Base-by-base conservation (phyloP, 2,329 filamentous ascomycete species). In the Ophiostoma himal-ulmi region DNA sequence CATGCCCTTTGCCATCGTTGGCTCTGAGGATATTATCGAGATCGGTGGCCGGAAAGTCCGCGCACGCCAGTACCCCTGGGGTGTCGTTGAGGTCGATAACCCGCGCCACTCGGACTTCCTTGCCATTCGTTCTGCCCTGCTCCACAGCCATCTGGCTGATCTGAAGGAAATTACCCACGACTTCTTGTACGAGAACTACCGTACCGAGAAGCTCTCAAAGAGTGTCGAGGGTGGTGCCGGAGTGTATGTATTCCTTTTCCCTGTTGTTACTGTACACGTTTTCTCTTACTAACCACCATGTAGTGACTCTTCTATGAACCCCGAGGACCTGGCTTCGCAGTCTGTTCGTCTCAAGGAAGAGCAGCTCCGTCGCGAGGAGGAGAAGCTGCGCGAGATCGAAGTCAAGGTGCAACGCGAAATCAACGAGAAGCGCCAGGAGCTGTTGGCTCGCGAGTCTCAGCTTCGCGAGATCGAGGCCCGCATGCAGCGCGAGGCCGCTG, bases 161-260 rank as follows among this genome's bases (percentile, higher is more conserved):
- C 84, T 99, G 78, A 99, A 99, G 89, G 95, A 99, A 82, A 99
- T 99, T 79, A 99, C 95, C 69, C 95, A 99, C 82, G 95, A 99
- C 82, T 99, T 99, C 90, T 85, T 99, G 74, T 99, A 99, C 84
- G 95, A 99, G 82, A 99, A 99, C 84, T 99, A 99, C 88, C 93
- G 95, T 93, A 99, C 95, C 78, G 95, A 99, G 91, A 98, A 98
- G 86, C 91, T 99, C 77, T 96, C 92, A 85, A 99, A 98, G 92
- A 97, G 93, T 80, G 95, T 99, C 76, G 94, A 97, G 79, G 92
- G 92, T 80, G 91, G 92, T 82, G 86, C 89, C 82, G 88, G 89
- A 87, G 88, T 89, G 93, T 97, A 91, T 76, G 93, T 93, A 68
- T 36, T 20, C 65, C 67, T 14, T 41, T 30, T 57, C 10, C 11